Base-by-base conservation (phyloP, 1,139 yeast species). In the Hanseniaspora sp. region DNA sequence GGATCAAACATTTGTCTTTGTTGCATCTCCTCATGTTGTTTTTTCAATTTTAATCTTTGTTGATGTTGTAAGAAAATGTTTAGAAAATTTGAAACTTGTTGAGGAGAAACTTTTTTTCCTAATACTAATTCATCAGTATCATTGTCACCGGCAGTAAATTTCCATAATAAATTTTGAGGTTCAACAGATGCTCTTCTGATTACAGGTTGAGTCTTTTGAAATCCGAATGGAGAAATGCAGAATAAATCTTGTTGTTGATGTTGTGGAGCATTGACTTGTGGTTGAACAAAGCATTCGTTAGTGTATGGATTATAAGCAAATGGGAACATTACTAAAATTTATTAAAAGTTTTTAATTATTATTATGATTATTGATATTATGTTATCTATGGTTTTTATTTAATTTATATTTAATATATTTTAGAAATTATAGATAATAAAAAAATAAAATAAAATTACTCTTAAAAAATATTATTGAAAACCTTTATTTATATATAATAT, bases 1-100 rank as follows among this genome's bases (percentile, higher is more conserved):
- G 53, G 53, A 34, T 41, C 53, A 33, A 41, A 48, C 28, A 37
- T 30, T 42, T 37, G 18, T 9, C 33, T 31, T 30, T 48, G 52
- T 38, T 38, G 45, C 15, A 31, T 33, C 13, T 17, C 37, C 13
- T 17, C 37, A 9, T 28, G 33, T n/a, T 41, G 44, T 9, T 41
- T 41, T 30, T 23, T 43, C 18, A 43, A 23, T 15, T 43, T 43
- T 31, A 30, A 31, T 43, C 37, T 30, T 30, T 43, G 35, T 31
- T 43, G 35, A 5, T 43, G 46, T 15, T 30, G 28, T 17, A 43
- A 43, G 31, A 30, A 43, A 15, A 13, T 15, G 4, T 17, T 29
- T 12, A 28, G 5, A 12, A 41, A 41, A 5, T 6, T 13, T 5
- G 44, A 30, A 15, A 31, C 37, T 43, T 43, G 37, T 30, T 43